Percentiles rank a stretch among this genome's conserved stretches.
Conservation (phyloP, 495 filamentous ascomycete species). For the Beverwykella pulmonaria region DNA sequence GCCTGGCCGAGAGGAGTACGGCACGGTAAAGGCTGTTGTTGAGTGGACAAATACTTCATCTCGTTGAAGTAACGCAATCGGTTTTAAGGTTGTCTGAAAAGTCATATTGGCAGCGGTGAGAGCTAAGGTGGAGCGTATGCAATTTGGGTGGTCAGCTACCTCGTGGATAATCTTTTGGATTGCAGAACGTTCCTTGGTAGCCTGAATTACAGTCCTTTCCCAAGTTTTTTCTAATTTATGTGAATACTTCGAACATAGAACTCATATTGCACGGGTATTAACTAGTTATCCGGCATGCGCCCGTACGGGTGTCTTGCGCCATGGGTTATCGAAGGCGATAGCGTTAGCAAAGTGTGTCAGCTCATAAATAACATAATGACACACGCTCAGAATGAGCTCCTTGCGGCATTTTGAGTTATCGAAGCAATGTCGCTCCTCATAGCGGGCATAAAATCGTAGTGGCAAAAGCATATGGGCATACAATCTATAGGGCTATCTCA, state of each 20-base stretch:
- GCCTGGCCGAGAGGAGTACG: neutral
- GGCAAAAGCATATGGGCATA: neutral
- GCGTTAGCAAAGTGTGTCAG: neutral
- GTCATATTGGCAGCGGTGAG: neutral
- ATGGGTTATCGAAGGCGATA: neutral
- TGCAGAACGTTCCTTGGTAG: neutral
- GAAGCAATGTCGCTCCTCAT: neutral
- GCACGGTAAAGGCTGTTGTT: neutral
- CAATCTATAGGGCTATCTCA: neutral
- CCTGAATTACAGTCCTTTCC: neutral
- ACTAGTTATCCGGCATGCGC: neutral
- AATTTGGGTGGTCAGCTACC: neutral
- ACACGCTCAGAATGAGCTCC: neutral
- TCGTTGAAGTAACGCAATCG: neutral
- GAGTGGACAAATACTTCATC: neutral
- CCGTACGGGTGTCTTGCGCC: neutral
- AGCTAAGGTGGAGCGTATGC: neutral
- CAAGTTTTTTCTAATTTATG: neutral
- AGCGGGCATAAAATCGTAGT: neutral
- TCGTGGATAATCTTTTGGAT: neutral
- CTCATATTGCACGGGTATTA: neutral
- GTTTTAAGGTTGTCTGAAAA: neutral
- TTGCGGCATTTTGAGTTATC: neutral
- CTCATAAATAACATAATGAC: neutral
- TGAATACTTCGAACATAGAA: neutral